Percentiles rank a stretch among this genome's conserved stretches.
Conservation (phyloP, 305 asterid species). For the Fraxinus sp. region DNA sequence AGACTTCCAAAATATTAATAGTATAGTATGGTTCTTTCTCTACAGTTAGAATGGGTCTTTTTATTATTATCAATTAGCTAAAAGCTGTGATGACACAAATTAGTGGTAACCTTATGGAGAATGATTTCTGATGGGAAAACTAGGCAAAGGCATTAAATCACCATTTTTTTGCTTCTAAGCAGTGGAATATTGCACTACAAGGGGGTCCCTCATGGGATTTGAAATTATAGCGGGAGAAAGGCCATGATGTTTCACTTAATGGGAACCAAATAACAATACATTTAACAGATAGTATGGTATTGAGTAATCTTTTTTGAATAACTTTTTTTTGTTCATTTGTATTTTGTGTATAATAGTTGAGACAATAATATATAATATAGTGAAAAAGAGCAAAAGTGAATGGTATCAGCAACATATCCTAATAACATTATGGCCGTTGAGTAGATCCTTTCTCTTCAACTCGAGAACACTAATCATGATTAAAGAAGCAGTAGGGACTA, state of each 20-base stretch:
- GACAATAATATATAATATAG: neutral
- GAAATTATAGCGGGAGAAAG: neutral
- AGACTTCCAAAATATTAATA: too few species aligned
- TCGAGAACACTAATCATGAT: neutral
- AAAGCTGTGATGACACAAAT: neutral
- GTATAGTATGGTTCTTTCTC: neutral
- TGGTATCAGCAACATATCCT: neutral
- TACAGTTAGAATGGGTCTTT: neutral
- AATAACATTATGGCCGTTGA: neutral
- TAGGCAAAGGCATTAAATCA: neutral
- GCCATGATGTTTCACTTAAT: neutral
- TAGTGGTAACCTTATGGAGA: neutral
- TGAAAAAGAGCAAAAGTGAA: neutral
- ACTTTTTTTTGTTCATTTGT: neutral
- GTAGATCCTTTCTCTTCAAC: neutral
- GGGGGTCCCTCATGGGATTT: neutral
- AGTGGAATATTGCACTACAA: neutral
- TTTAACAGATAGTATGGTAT: neutral
- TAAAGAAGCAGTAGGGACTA: neutral
- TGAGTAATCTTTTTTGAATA: neutral
- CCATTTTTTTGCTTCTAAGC: neutral
- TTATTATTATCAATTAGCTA: neutral
- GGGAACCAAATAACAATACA: neutral
- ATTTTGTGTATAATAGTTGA: neutral
- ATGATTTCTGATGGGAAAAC: neutral